Evolutionary conservation across 495 filamentous ascomycete species (phyloP).

Genomic region (Glarea lozoyensis): DNA sequence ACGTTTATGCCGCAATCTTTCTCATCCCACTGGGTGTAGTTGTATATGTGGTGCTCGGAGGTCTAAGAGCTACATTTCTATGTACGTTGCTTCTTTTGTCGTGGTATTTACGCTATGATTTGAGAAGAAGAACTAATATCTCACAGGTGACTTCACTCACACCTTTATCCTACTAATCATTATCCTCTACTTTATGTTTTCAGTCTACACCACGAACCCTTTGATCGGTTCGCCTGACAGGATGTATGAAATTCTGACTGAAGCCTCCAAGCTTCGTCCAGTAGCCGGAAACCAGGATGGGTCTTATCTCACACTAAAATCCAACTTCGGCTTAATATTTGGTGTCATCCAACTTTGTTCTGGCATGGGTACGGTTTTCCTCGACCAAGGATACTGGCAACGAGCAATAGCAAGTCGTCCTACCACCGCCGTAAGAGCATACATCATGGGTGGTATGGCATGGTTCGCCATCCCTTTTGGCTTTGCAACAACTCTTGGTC

Average conservation of each 20-base stretch:
- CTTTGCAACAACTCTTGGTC: constrained; percentile 82
- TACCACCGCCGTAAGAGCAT: constrained; percentile 80
- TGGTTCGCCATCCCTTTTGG: constrained; percentile 98
- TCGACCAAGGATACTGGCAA: constrained; percentile 63
- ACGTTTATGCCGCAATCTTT: constrained; percentile 17
- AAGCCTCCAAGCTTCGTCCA: constrained; percentile 34
- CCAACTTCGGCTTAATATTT: constrained; percentile 73
- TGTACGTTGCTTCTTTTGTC: too few species aligned
- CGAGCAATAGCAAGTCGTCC: constrained; percentile 88
- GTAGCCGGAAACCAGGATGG: constrained; percentile 39
- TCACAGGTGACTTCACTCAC: constrained; percentile 18
- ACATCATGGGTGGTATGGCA: constrained; percentile 78
- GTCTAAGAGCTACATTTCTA: constrained; percentile 36
- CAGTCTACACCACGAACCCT: constrained; percentile 34
- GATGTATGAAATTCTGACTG: constrained; percentile 39
- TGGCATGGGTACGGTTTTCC: constrained; percentile 52
- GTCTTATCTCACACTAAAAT: constrained; percentile 44
- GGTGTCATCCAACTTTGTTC: constrained; percentile 87
- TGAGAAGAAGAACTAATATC: background rate
- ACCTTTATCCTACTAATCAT: constrained; percentile 29
- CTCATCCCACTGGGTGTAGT: constrained; percentile 24
- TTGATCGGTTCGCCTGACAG: constrained; percentile 32
- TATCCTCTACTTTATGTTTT: constrained; percentile 41
- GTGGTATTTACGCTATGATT: too few species aligned
- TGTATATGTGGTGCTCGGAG: constrained; percentile 24